Evolutionary conservation across 2,329 filamentous ascomycete species (phyloP), one percentile per base, ranked within the genome.

Genomic region (Penicillium sp.): DNA sequence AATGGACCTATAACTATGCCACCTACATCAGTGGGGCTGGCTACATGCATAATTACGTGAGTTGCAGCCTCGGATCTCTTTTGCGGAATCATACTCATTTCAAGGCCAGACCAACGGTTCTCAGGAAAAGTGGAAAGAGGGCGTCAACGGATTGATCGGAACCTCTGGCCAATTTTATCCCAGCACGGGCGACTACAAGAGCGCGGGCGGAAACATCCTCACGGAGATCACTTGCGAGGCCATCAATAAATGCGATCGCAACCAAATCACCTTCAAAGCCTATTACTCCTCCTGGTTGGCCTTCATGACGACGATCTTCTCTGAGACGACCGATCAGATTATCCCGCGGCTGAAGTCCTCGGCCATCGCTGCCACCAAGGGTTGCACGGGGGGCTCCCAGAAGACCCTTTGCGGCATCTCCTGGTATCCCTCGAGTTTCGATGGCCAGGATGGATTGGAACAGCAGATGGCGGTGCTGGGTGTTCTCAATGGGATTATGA

Each of bases 191-290:
- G 11, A 29, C 25, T 50, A 41, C 16, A 41, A 40, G 13, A 13
- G 23, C n/a, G 42, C 59, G 20, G 61, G 55, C 28, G 62, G 76
- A 10, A 72, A 72, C 28, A 69, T 82, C 48, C 78, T 84, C 50
- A 77, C 68, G 39, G 85, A 92, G 59, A 65, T 77, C 2, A 72
- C 79, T 9, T 90, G 85, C 64, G 83, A 88, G 51, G 62, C 70
- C 2, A 66, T 59, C 7, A 55, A 59, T 17, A 76, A 68, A 26
- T 92, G 85, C 66, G 81, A 81, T 37, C 72, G 76, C 32, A 85
- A 90, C 52, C 84, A 87, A 70, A 63, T 77, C 42, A 79, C 76
- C 2, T 88, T 84, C 74, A 86, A 86, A 64, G 81, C 81, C 13
- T 82, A 82, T 49, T 69, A 85, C 11, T 73, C 79, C 50, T 75